Evolutionary conservation across 2,329 filamentous ascomycete genomes (phyloP).

Genomic region (Zasmidium cellare): DNA sequence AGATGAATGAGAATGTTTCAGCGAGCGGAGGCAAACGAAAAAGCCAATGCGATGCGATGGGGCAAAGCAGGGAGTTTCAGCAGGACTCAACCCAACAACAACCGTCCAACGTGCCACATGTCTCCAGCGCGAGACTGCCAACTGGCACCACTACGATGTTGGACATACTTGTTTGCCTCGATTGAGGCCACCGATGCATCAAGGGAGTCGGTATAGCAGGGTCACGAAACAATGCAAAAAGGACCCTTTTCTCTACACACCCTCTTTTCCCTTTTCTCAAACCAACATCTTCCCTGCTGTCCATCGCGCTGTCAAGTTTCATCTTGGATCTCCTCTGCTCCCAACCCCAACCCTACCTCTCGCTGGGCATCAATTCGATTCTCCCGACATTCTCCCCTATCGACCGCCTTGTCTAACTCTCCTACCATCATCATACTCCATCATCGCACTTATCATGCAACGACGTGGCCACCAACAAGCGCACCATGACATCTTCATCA

Average conservation of each 20-base stretch:
- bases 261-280: neutral
- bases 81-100: constrained; percentile 12
- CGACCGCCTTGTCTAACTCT: no score
- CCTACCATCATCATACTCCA: neutral
- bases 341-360: neutral
- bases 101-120: constrained; percentile 12
- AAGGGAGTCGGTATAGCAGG: neutral
- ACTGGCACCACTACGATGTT: neutral
- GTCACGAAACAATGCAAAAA: neutral
- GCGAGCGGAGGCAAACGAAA: neutral
- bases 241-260: neutral
- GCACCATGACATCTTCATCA: neutral
- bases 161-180: constrained; percentile 14
- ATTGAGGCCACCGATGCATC: constrained; percentile 6
- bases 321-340: neutral
- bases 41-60: neutral
- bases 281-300: neutral
- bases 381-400: neutral
- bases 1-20: constrained; percentile 5
- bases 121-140: constrained; percentile 9
- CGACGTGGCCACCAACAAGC: neutral
- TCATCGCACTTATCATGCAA: neutral
- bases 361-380: neutral
- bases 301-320: neutral
- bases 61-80: constrained; percentile 1